phyloP scores from a whole-genome alignment of 75 land plant species.

The Picea sitchensis region DNA sequence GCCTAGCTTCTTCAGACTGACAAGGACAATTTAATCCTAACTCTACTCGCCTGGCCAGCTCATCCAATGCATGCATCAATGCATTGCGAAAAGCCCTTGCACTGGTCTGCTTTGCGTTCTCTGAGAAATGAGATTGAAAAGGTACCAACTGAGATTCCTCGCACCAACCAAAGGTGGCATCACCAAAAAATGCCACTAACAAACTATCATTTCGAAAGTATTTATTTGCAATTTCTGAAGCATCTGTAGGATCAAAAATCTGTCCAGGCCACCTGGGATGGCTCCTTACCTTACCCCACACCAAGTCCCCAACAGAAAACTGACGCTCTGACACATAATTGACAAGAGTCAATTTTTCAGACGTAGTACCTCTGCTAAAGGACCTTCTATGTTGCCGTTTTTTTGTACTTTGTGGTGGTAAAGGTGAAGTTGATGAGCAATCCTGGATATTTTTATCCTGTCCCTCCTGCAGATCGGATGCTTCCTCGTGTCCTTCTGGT shows the following conservation, averaged over 20 bases:
- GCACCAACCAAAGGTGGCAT: conserved; percentile 53
- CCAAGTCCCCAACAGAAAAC: conserved; percentile 49
- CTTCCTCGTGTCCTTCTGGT: too few species aligned
- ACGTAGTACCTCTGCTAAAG: background rate
- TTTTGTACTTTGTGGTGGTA: too few species aligned
- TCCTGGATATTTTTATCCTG: too few species aligned
- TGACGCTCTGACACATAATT: background rate
- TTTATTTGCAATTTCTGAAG: conserved; percentile 34
- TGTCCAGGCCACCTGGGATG: conserved; percentile 80
- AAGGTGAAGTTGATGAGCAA: too few species aligned
- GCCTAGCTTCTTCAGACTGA: conserved; percentile 27
- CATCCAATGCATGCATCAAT: conserved; percentile 43
- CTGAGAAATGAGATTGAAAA: conserved; percentile 30
- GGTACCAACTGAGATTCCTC: conserved; percentile 41
- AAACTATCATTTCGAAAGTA: conserved; percentile 12
- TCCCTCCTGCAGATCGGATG: too few species aligned
- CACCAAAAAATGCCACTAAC: conserved; percentile 58
- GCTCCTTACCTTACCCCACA: conserved; percentile 62
- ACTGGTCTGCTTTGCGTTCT: conserved; percentile 42
- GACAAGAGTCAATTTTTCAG: background rate
- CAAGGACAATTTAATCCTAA: conserved; percentile 49
- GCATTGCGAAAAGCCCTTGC: conserved; percentile 40
- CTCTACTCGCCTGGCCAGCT: conserved; percentile 53
- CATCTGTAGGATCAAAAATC: conserved; percentile 37
- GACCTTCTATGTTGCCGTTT: too few species aligned